Evolutionary conservation across 2,329 filamentous ascomycete species (phyloP), one percentile per base, ranked within the genome.

Genomic region (Allantophomopsis lycopodina): DNA sequence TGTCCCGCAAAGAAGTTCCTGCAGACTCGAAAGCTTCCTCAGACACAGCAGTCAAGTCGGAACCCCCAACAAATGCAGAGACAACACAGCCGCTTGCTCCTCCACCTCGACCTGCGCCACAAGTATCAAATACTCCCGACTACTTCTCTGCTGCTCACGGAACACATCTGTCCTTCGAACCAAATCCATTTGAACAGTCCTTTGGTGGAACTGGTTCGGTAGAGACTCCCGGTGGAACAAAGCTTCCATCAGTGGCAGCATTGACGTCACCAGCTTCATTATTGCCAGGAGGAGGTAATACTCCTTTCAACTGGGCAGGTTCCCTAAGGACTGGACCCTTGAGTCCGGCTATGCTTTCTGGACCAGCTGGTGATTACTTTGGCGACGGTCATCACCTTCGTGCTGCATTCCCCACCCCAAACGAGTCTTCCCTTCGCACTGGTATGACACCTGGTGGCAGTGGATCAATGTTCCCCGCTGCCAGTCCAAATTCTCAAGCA

Each of bases 181-280:
- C 87, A 44, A 96, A 98, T 61, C 89, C 91, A 7, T 96, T 98
- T 55, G 91, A 96, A 59, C 85, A 91, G 61, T 95, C 89, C 6
- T 98, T 98, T 58, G 79, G 76, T 33, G 69, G 66, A 32, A 59
- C 73, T 45, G 65, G 65, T 40, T 64, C 69, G 61, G 17, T 73
- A 68, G 36, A 94, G 58, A 94, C 89, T 23, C 87, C 89, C 13
- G 83, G 85, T 50, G 81, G 75, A 47, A 78, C 76, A 32, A 80
- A 94, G 54, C 68, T 98, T 46, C 91, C 91, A 38, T 83, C 88
- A 13, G 87, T 96, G 50, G 87, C 87, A 36, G 75, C 87, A 46
- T 72, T 98, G 52, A 93, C 91, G 17, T 96, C 91, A 36, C 89
- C 91, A 6, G 86, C 86, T 35, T 77, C 86, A 16, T 73, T 93